These are phyloP conservation scores for Pseudogymnoascus sp. DNA, from an alignment of 2,329 filamentous ascomycete species.

Conservation along the genomic window DNA sequence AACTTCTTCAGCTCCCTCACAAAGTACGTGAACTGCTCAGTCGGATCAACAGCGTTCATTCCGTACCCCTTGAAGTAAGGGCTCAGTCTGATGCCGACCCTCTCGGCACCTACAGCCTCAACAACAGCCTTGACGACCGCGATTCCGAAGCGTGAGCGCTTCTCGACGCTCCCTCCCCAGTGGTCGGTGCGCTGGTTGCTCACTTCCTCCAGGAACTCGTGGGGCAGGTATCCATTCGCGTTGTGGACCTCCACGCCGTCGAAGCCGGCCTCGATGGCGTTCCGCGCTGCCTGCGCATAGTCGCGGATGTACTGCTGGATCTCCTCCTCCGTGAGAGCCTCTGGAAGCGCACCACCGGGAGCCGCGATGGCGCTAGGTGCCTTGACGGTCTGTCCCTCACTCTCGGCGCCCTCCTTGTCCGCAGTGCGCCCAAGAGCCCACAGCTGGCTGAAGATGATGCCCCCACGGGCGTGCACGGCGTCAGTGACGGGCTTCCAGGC, in stretches of 20 bases:
- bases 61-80: slow-evolving; percentile 56
- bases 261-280: slow-evolving; percentile 46
- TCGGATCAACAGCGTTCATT: slow-evolving; percentile 34
- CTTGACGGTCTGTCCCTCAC: slow-evolving; percentile 14
- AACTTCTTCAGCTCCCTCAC: slow-evolving; percentile 32
- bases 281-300: slow-evolving; percentile 29
- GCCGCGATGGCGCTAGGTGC: slow-evolving; percentile 15
- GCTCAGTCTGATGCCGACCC: slow-evolving; percentile 47
- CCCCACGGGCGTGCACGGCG: slow-evolving; percentile 49
- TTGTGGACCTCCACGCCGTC: slow-evolving; percentile 39
- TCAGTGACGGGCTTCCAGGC: slow-evolving; percentile 50
- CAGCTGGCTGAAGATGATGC: slow-evolving; percentile 50
- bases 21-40: slow-evolving; percentile 36
- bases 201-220: slow-evolving; percentile 48
- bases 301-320: slow-evolving; percentile 32
- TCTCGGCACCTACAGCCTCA: slow-evolving; percentile 41
- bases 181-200: slow-evolving; percentile 45
- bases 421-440: slow-evolving; percentile 48
- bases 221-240: slow-evolving; percentile 44
- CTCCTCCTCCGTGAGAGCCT: slow-evolving; percentile 31
- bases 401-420: slow-evolving; percentile 18
- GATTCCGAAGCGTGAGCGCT: slow-evolving; percentile 40
- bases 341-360: slow-evolving; percentile 19
- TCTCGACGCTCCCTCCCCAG: slow-evolving; percentile 41
- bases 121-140: slow-evolving; percentile 45